phyloP scores from a whole-genome alignment of 2,329 filamentous ascomycete species.

The Calcarisporium arbuscula region DNA sequence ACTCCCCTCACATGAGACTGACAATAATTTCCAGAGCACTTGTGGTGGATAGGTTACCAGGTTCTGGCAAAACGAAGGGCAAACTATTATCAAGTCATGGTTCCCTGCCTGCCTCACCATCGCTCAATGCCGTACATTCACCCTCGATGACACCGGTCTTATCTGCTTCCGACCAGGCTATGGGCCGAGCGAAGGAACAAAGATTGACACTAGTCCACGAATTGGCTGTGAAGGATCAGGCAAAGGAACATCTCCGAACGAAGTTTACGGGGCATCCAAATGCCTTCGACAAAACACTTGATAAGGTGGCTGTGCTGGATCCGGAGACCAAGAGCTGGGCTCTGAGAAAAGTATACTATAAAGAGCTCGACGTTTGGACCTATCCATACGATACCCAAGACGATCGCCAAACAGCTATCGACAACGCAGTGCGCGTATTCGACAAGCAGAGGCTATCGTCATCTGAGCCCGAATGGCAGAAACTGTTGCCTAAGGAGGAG shows the following conservation, averaged over 20 bases:
- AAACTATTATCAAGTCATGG: slow-evolving; percentile 35
- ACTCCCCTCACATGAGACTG: slow-evolving; percentile 10
- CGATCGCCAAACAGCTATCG: slow-evolving; percentile 52
- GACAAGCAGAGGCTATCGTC: slow-evolving; percentile 52
- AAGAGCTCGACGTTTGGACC: slow-evolving; percentile 58
- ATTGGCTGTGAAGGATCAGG: slow-evolving; percentile 47
- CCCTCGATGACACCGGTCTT: slow-evolving; percentile 44
- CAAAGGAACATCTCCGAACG: slow-evolving; percentile 40
- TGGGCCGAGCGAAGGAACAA: slow-evolving; percentile 48
- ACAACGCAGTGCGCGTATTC: slow-evolving; percentile 54
- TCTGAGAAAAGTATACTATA: slow-evolving; percentile 52
- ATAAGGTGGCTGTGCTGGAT: slow-evolving; percentile 53
- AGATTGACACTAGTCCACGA: slow-evolving; percentile 53
- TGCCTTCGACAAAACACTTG: slow-evolving; percentile 48
- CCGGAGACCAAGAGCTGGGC: slow-evolving; percentile 44
- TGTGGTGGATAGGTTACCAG: slow-evolving; percentile 27
- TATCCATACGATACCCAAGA: slow-evolving; percentile 49
- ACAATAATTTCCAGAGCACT: slow-evolving; percentile 27
- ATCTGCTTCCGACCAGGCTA: slow-evolving; percentile 43
- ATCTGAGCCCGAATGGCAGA: slow-evolving; percentile 55
- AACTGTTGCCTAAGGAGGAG: slow-evolving; percentile 50
- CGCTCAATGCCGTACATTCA: slow-evolving; percentile 47
- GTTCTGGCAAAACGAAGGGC: slow-evolving; percentile 31
- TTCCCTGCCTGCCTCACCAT: slow-evolving; percentile 48
- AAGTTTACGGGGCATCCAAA: slow-evolving; percentile 45